A percentile compares a stretch with the other conserved stretches of the same genome.
Conservation (phyloP, 2,329 filamentous ascomycete genomes). For the Davidsoniella eucalypti region DNA sequence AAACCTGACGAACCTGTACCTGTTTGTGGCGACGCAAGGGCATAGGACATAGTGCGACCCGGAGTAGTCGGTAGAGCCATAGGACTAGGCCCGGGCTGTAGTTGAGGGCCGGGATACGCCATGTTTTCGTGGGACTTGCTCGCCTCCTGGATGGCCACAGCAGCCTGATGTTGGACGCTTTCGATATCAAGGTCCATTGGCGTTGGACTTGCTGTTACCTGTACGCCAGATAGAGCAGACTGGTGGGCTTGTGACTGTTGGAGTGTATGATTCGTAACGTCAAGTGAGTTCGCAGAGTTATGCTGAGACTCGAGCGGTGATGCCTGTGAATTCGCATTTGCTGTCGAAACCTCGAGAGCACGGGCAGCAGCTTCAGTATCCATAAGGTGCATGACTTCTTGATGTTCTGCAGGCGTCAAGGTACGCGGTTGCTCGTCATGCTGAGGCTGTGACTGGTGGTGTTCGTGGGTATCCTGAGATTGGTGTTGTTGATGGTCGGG, state of each 20-base stretch:
- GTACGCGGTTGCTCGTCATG: constrained; percentile 4
- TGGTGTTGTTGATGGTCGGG: constrained; percentile 5
- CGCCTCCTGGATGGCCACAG: constrained; percentile 8
- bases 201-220: constrained; percentile 33
- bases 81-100: constrained; percentile 22
- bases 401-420: constrained; percentile 5
- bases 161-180: constrained; percentile 20
- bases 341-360: constrained; percentile 10
- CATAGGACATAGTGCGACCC: constrained; percentile 39
- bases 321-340: constrained; percentile 31
- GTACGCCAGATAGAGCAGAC: constrained; percentile 25
- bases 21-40: constrained; percentile 27
- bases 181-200: constrained; percentile 38
- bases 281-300: not conserved
- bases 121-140: constrained; percentile 32
- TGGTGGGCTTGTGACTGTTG: constrained; percentile 33
- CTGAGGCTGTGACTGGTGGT: constrained; percentile 1
- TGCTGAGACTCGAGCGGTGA: constrained; percentile 21
- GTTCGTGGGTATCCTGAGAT: not conserved
- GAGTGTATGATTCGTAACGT: constrained; percentile 16
- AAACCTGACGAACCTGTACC: constrained; percentile 3
- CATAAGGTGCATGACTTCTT: constrained; percentile 12
- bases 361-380: constrained; percentile 9
- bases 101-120: constrained; percentile 34
- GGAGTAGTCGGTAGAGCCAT: constrained; percentile 28